Base-by-base conservation (phyloP, 176 grass and related monocot genomes). In the Olyra latifolia region DNA sequence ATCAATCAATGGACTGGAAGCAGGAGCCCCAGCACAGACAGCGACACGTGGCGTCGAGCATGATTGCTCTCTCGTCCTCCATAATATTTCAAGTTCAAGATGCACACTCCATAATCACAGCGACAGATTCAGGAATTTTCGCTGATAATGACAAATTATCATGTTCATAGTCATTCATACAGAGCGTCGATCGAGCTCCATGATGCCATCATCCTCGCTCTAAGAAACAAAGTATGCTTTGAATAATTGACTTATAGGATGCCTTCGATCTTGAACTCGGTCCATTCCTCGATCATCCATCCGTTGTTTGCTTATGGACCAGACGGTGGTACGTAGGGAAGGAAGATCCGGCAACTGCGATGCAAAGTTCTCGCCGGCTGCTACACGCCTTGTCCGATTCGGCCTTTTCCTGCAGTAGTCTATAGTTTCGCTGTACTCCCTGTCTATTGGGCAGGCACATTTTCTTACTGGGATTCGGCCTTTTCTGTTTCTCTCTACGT, bases 381-480 rank as follows among this genome's bases (percentile, higher is more conserved):
- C 60, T 76, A 45, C 10, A 71, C 71, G 22, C 42, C 62, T 32
- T 41, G 28, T 69, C 10, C 13, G 24, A 30, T n/a, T n/a, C n/a
- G n/a, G n/a, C n/a, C n/a, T n/a, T n/a, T 35, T 35, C 32, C 32
- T 35, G 32, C 2, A 35, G 32, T 35, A 35, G 4, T 35, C 32
- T 35, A 0, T 14, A 50, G 54, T 66, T 45, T 69, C 39, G n/a
- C 24, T 65, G 65, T n/a, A n/a, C n/a, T 77, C 79, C 15, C 32
- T 78, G 20, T 82, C 73, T 82, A 43, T 42, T 40, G 10, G 62
- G 1, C 77, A 79, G 29, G 8, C 46, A 52, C 81, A 43, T 66
- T 83, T 42, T 63, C 57, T 42, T 13, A 5, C 23, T 52, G 23
- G 46, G 25, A 72, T 60, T 54, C 54, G 19, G 53, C 23, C 23